Percentiles rank a stretch among this genome's conserved stretches.
Conservation (phyloP, 352 stramenopile genomes). For the Globisporangium ultimum region DNA sequence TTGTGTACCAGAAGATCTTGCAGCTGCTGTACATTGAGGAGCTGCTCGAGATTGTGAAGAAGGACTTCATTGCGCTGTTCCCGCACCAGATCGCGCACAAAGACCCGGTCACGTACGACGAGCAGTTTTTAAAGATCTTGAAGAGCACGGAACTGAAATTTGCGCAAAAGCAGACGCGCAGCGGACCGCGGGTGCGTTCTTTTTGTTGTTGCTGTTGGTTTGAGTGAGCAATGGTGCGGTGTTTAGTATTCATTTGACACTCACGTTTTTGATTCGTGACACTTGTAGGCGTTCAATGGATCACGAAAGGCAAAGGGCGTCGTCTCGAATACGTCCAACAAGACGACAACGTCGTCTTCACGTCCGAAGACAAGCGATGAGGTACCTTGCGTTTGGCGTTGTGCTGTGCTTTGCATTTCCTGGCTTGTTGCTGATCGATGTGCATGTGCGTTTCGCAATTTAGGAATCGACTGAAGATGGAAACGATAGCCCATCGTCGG, state of each 20-base stretch:
- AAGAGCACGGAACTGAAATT: constrained; percentile 71
- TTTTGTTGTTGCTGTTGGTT: neutral
- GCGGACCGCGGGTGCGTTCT: constrained; percentile 42
- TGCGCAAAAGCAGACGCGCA: constrained; percentile 53
- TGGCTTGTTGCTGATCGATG: constrained; percentile 2
- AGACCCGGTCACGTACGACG: constrained; percentile 72
- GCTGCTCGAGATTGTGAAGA: constrained; percentile 86
- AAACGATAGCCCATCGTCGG: constrained; percentile 41
- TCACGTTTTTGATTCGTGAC: neutral
- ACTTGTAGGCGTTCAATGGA: constrained; percentile 44
- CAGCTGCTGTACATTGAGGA: constrained; percentile 91
- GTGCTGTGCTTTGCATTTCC: neutral
- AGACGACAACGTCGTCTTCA: constrained; percentile 38
- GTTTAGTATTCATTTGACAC: neutral
- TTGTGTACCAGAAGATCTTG: constrained; percentile 91
- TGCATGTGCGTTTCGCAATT: neutral
- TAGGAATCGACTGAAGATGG: constrained; percentile 66
- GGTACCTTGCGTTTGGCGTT: constrained; percentile 15
- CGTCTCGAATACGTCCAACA: constrained; percentile 40
- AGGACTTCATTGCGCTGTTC: constrained; percentile 74
- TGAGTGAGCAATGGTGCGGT: neutral
- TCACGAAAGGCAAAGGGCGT: constrained; percentile 66
- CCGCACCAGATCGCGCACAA: constrained; percentile 72
- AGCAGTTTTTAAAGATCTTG: constrained; percentile 79
- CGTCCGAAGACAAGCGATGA: constrained; percentile 33